Percentiles rank a stretch among this genome's conserved stretches.
These are phyloP conservation scores for Beauveria pseudobassiana DNA, from an alignment of 2,329 filamentous ascomycete genomes.

Conservation along the genomic window DNA sequence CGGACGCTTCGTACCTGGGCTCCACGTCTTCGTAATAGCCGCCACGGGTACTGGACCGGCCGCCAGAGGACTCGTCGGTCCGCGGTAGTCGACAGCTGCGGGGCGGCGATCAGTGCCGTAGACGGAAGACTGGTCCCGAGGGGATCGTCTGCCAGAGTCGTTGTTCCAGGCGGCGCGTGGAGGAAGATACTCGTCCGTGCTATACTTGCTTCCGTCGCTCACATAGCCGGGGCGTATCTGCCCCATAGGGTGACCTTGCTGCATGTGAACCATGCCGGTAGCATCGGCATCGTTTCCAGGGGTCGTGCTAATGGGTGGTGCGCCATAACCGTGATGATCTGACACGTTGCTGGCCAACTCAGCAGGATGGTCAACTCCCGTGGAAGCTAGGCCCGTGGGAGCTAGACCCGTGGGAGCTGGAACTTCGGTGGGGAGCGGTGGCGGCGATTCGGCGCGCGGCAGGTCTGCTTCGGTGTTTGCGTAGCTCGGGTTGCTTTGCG, in stretches of 20 bases:
- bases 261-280: constrained; percentile 64
- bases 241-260: constrained; percentile 41
- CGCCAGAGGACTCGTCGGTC: constrained; percentile 27
- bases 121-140: constrained; percentile 38
- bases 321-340: constrained; percentile 34
- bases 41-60: constrained; percentile 25
- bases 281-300: constrained; percentile 65
- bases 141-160: constrained; percentile 35
- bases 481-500: constrained; percentile 25
- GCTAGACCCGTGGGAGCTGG: constrained; percentile 37
- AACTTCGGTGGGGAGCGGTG: constrained; percentile 46
- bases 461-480: constrained; percentile 36
- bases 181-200: constrained; percentile 63
- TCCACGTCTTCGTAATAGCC: constrained; percentile 92
- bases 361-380: constrained; percentile 45
- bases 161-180: constrained; percentile 51
- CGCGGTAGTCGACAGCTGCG: constrained; percentile 29
- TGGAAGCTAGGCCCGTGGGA: constrained; percentile 33
- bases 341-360: constrained; percentile 70
- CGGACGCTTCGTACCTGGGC: constrained; percentile 59
- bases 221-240: constrained; percentile 42
- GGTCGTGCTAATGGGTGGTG: constrained; percentile 26
- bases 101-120: constrained; percentile 21
- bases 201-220: constrained; percentile 67
- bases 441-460: constrained; percentile 56